Base-by-base conservation (phyloP, 164 flowering plant species). In the Berberis vulgaris region DNA sequence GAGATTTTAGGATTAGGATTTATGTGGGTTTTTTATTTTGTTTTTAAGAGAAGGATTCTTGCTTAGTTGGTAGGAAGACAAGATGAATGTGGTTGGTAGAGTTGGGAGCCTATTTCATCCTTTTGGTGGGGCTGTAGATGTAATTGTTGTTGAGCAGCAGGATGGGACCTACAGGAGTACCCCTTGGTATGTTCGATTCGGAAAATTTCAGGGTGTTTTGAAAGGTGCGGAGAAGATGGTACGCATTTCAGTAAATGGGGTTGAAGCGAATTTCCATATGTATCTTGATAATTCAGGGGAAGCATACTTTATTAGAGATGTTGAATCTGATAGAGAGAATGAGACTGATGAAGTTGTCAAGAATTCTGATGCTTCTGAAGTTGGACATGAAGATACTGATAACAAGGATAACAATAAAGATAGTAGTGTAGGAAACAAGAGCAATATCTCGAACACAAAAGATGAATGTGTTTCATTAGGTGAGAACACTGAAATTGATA, bases 181-280 rank as follows among this genome's bases (percentile, higher is more conserved):
- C 8, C 99, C 99, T 61, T 94, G 99, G 99, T 91, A 89, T 71
- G 96, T 94, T 46, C 76, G 93, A 60, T 94, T 94, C 69, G 99
- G 99, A 49, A 94, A 94, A 73, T 94, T 94, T 75, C 99, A 91
- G 71, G 99, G 99, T 70, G 99, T 94, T 60, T 77, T 94, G n/a
- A 94, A 94, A 67, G 96, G 91, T 39, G 80, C 96, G 2, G 97
- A 91, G 76, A 94, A 94, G 78, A 57, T 87, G 57, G 97, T 94
- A 1, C 73, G 80, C 2, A 84, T 94, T 38, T 72, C 73, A 41
- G 99, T 94, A n/a, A 91, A 94, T 83, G 99, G 96, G 2, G 79
- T 76, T 41, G 96, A 91, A 67, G 87, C 96, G 2, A 66, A 80
- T 72, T 94, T 91, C 65, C 93, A 94, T 69, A 91, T 94, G 99